Evolutionary conservation across 192 early-diverging fungal genomes (phyloP), one percentile per base, ranked within the genome.

Genomic region (Linnemannia hyalina): DNA sequence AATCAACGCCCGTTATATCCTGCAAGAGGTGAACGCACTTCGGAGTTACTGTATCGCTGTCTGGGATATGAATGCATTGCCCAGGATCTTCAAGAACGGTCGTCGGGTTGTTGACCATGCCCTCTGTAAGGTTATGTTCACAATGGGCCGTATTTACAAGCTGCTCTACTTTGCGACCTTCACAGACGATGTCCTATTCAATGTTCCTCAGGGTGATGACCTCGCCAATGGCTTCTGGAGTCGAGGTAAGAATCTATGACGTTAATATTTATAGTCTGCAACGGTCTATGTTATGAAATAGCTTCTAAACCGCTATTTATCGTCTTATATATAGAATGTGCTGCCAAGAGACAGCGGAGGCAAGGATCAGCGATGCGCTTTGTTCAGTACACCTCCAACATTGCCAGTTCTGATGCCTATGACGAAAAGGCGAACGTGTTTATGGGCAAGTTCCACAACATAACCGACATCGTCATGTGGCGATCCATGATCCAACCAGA

Each of bases 401-500:
- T 75, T 47, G 47, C 47, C 10, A 81, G 38, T 41, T 69, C 79
- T 13, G 84, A 86, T 18, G 84, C 71, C 35, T 74, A 90, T 22
- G 96, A 97, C 82, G 96, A 95, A 78, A 89, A 88, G 23, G 88
- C 92, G 3, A 89, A 90, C 20, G 89, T 90, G 11, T 91, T 94
- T 75, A 83, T 97, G 81, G 78, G 82, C 15, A 78, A 88, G 73
- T 96, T 97, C 68, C 75, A 90, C 68, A 94, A 89, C 57, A 91
- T 96, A 60, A 89, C 91, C 9, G 95, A 97, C 74, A 52, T 97
- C 3, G 83, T 97, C 52, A 87, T 91, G 23, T 96, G 94, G 93
- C 89, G 96, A 42, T 91, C 93, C 8, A 83, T 88, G 0, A 83
- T 90, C 52, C 82, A 90, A 36, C 93, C 93, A 10, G 92, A 96